Evolutionary conservation across 177 flowering plant species (phyloP).

Genomic region (Vitis hybrid): DNA sequence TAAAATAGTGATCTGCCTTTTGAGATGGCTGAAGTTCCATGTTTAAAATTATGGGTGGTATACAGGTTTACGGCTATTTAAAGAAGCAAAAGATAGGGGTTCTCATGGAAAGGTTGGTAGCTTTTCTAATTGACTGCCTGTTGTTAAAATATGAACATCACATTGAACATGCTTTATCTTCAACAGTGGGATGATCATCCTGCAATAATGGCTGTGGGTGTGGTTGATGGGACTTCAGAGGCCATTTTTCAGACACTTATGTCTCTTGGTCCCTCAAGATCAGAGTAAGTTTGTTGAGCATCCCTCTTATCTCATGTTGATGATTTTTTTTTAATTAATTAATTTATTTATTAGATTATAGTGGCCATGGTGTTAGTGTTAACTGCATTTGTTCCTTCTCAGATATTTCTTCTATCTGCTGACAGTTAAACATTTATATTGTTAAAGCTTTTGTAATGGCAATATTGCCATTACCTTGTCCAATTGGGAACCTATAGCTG

Average conservation of each 20-base stretch:
- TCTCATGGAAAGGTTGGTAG: constrained; percentile 50
- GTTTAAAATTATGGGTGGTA: constrained; percentile 1
- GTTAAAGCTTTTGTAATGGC: background rate
- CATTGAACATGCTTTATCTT: constrained; percentile 16
- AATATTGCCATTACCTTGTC: background rate
- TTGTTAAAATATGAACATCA: constrained; percentile 4
- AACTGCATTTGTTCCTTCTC: background rate
- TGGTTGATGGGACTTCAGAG: constrained; percentile 83
- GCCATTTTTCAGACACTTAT: constrained; percentile 72
- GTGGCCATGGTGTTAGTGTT: background rate
- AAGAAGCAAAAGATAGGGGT: constrained; percentile 82
- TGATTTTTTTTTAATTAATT: too few species aligned
- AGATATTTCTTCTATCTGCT: background rate
- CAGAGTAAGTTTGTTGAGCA: constrained; percentile 63
- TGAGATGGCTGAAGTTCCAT: constrained; percentile 5
- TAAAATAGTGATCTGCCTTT: background rate
- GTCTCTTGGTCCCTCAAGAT: constrained; percentile 88
- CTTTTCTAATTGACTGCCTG: background rate
- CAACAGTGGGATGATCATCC: constrained; percentile 89
- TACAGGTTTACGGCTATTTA: constrained; percentile 85
- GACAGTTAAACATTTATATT: background rate
- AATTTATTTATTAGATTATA: too few species aligned
- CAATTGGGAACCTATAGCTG: background rate
- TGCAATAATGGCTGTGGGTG: constrained; percentile 95
- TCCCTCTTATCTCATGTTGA: too few species aligned